A percentile compares a stretch with the other conserved stretches of the same genome.
These are phyloP conservation scores for Papiliotrema terrestris DNA, from an alignment of 1,284 basidiomycete species.

Conservation along the genomic window DNA sequence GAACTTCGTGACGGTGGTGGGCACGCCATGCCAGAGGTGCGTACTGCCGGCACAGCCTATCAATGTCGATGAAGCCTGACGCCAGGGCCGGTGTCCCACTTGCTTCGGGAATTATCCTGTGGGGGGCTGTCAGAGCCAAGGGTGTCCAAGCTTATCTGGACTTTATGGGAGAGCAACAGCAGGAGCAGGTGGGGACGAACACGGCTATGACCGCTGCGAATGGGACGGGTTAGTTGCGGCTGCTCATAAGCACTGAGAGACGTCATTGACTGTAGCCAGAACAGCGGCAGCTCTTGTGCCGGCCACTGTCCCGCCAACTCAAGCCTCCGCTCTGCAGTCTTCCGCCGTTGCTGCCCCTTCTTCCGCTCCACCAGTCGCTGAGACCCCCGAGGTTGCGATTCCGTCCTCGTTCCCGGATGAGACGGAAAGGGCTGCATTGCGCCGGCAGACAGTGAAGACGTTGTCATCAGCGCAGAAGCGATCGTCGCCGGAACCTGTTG, in stretches of 20 bases:
- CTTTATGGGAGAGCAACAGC: too few relatives aligned
- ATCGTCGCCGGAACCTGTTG: background rate
- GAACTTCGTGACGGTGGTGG: constrained; percentile 18
- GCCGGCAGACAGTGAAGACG: background rate
- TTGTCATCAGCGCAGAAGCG: background rate
- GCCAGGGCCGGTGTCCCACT: constrained; percentile 16
- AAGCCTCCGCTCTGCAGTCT: background rate
- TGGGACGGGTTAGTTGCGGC: too few relatives aligned
- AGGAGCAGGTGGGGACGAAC: too few relatives aligned
- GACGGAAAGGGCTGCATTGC: background rate
- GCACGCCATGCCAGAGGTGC: constrained; percentile 19
- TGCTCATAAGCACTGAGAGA: too few relatives aligned
- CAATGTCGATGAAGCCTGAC: background rate
- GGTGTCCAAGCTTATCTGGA: constrained; percentile 23
- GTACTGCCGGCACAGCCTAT: background rate
- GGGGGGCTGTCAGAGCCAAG: constrained; percentile 26
- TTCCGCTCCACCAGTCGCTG: background rate
- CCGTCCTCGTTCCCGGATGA: constrained; percentile 39
- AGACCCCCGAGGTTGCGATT: constrained; percentile 9
- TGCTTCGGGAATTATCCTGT: constrained; percentile 25
- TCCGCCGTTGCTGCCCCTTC: background rate
- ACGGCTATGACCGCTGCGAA: too few relatives aligned
- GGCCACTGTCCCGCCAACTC: background rate
- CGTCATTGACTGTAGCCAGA: background rate
- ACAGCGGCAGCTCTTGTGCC: background rate